Evolutionary conservation across 805 yeast genomes (phyloP).

Genomic region (Debaryomyces hansenii): DNA sequence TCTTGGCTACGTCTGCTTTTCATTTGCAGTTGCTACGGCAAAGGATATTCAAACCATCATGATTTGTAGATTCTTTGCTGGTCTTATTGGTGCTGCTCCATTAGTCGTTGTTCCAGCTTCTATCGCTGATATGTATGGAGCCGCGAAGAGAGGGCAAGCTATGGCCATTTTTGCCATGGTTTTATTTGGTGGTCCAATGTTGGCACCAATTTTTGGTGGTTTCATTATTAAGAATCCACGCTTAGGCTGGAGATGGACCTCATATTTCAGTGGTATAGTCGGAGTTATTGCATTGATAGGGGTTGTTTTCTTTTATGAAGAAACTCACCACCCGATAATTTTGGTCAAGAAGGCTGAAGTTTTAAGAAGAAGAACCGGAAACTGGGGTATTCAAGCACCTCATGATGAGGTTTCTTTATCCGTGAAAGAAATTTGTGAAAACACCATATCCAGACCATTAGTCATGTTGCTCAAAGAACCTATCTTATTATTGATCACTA

Average conservation of each 20-base stretch:
- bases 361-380: slow-evolving; percentile 26
- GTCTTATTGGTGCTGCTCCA: slow-evolving; percentile 78
- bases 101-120: slow-evolving; percentile 78
- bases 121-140: slow-evolving; percentile 73
- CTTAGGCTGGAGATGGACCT: slow-evolving; percentile 53
- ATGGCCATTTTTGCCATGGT: slow-evolving; percentile 63
- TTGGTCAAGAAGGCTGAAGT: slow-evolving; percentile 22
- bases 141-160: slow-evolving; percentile 68
- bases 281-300: slow-evolving; percentile 26
- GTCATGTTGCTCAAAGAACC: slow-evolving; percentile 32
- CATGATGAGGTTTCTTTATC: slow-evolving; percentile 18
- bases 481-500: slow-evolving; percentile 35
- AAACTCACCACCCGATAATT: slow-evolving; percentile 32
- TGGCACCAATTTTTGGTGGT: slow-evolving; percentile 61
- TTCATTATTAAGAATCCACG: slow-evolving; percentile 21
- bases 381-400: slow-evolving; percentile 27
- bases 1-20: slow-evolving; percentile 37
- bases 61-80: slow-evolving; percentile 73
- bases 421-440: slow-evolving; percentile 18
- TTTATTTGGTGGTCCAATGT: slow-evolving; percentile 69
- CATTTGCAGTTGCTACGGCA: slow-evolving; percentile 66
- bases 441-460: slow-evolving; percentile 28
- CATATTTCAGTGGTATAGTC: slow-evolving; percentile 45
- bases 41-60: slow-evolving; percentile 72
- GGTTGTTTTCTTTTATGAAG: slow-evolving; percentile 26